Evolutionary conservation across 73 alveolate genomes (phyloP), one percentile per base, ranked within the genome.

Genomic region (Paraurostyla sp.): DNA sequence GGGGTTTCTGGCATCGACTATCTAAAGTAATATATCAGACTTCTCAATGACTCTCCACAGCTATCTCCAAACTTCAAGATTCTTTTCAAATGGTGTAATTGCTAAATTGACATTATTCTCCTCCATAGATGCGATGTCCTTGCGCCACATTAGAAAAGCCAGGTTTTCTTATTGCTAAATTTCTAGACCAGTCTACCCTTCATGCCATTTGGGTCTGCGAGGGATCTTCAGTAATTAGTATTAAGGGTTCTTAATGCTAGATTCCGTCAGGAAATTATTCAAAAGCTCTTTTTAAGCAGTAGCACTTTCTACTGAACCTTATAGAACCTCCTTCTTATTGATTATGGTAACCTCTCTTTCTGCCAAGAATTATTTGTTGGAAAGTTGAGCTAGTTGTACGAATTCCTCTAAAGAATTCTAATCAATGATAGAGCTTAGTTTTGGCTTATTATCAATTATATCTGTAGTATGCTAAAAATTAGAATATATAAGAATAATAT

Each of bases 21-120:
- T 97, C 90, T 97, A 96, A 45, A 97, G 91, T 35, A 97, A 86
- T 52, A 98, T 76, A 59, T 97, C 98, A 27, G 98, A 78, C 75
- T 93, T 94, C 57, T 98, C 99, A 22, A 97, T 96, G 23, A 98
- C 99, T 89, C 99, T 93, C 99, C 99, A 98, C 36, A 98, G 96
- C 82, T 98, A 96, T 68, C 96, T 92, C 99, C 99, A 98, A 4
- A 98, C 99, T 62, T 97, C 99, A 32, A 98, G 51, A 87, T 98
- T 98, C 97, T 98, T 97, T 88, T 98, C 99, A 89, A 95, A 98
- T 22, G 99, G 99, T 4, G 99, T 98, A 69, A 98, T 95, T 46
- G 99, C 92, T 57, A 95, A 42, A 43, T 93, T 94, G 40, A 97
- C 93, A 84, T 97, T 96, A 65, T 94, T 92, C 95, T 97, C 99